Percentiles rank a stretch among this genome's conserved stretches.
phyloP scores from a whole-genome alignment of 2,329 filamentous ascomycete species.

The Beauveria scarabaeidicola region DNA sequence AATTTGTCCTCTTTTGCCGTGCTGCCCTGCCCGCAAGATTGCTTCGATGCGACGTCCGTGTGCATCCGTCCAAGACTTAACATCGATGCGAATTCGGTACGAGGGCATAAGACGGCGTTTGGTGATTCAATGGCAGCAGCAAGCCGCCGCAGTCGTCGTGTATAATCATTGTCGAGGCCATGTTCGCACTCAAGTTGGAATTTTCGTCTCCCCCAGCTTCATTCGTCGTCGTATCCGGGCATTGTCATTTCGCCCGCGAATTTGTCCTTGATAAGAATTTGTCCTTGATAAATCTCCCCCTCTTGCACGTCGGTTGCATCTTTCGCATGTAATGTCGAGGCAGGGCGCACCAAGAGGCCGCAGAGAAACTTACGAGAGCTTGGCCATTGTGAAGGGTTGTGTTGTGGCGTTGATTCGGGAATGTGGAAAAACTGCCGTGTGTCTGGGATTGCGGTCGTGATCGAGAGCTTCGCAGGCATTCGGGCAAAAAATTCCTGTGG shows the following conservation, averaged over 20 bases:
- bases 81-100: not conserved
- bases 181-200: not conserved
- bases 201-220: not conserved
- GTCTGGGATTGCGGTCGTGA: conserved; percentile 28
- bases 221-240: conserved; percentile 1
- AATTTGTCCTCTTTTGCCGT: conserved; percentile 1
- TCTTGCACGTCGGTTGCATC: conserved; percentile 4
- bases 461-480: conserved; percentile 22
- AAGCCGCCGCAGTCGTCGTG: not conserved
- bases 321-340: conserved; percentile 13
- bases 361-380: conserved; percentile 47
- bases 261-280: too few species aligned
- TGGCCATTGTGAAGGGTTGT: conserved; percentile 52
- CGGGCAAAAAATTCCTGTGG: conserved; percentile 30
- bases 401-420: conserved; percentile 32
- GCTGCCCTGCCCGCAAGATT: conserved; percentile 6
- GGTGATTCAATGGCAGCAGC: not conserved
- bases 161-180: not conserved
- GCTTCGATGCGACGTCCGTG: not conserved
- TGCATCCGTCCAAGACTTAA: not conserved
- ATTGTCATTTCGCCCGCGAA: not conserved
- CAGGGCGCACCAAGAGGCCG: conserved; percentile 5
- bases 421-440: conserved; percentile 25
- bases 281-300: conserved; percentile 13
- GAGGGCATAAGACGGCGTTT: too few species aligned